Conservation (phyloP, 1,139 yeast genomes). For the Maudiozyma humilis region DNA sequence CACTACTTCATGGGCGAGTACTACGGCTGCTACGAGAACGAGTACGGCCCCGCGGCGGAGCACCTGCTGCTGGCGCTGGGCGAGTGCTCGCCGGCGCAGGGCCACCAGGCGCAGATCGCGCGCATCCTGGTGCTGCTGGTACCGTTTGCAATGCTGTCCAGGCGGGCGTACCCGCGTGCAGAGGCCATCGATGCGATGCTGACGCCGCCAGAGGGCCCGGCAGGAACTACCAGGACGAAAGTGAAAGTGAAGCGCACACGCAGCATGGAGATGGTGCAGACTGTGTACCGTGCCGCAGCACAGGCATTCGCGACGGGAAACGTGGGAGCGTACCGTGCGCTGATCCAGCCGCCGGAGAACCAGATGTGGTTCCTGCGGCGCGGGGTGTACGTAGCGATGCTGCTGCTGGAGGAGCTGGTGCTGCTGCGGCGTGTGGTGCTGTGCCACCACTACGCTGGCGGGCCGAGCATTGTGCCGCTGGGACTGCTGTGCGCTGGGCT, state of each 20-base stretch:
- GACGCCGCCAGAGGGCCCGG: no score
- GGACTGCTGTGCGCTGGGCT: slow-evolving; percentile 2
- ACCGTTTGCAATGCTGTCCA: slow-evolving; percentile 46
- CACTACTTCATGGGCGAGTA: slow-evolving; percentile 28
- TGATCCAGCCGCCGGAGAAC: slow-evolving; percentile 38
- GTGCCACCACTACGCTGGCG: slow-evolving; percentile 31
- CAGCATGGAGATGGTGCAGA: not conserved
- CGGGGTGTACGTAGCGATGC: slow-evolving; percentile 56
- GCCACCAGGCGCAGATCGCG: slow-evolving; percentile 29
- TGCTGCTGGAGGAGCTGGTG: slow-evolving; percentile 45
- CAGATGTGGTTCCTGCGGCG: slow-evolving; percentile 48
- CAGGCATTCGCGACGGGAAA: slow-evolving; percentile 49
- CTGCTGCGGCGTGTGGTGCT: slow-evolving; percentile 46
- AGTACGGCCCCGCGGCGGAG: slow-evolving; percentile 16
- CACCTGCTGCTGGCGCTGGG: slow-evolving; percentile 19
- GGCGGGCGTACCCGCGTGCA: slow-evolving; percentile 37
- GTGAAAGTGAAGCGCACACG: not conserved
- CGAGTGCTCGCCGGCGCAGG: slow-evolving; percentile 32
- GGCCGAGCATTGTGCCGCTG: slow-evolving; percentile 17
- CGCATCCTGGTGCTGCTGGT: slow-evolving; percentile 44
- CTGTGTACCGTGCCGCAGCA: slow-evolving; percentile 44
- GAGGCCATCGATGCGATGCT: not conserved
- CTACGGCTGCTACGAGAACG: slow-evolving; percentile 25
- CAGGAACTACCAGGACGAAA: no score
- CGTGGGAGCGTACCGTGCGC: slow-evolving; percentile 40